Evolutionary conservation across 306 rosid genomes (phyloP).

Genomic region (Purshia tridentata): DNA sequence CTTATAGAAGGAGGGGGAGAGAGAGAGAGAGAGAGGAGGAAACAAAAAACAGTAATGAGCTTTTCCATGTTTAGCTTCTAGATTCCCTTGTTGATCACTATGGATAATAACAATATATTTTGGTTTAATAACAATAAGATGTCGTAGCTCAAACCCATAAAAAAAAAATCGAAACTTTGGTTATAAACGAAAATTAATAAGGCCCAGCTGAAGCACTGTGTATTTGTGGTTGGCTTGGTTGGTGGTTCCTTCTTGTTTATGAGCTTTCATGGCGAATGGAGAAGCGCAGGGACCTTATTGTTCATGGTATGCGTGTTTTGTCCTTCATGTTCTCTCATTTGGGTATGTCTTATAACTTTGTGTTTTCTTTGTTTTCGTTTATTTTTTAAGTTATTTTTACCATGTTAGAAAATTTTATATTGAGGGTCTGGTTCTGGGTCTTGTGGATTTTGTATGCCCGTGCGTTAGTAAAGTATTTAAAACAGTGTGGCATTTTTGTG

Average conservation of each 20-base stretch:
- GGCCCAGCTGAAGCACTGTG: slow-evolving; percentile 15
- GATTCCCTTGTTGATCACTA: neutral
- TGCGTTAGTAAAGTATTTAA: neutral
- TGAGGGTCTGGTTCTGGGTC: slow-evolving; percentile 11
- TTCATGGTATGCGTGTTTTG: slow-evolving; percentile 44
- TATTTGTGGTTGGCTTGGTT: neutral
- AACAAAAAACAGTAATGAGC: neutral
- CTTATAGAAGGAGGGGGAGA: too few species aligned
- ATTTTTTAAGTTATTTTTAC: neutral
- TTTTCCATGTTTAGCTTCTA: slow-evolving; percentile 20
- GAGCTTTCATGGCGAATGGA: slow-evolving; percentile 41
- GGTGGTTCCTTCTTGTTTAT: neutral
- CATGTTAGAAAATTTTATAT: neutral
- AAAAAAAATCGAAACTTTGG: neutral
- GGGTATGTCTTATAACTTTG: slow-evolving; percentile 10
- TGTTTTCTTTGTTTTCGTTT: neutral
- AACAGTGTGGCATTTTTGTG: neutral
- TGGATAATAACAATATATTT: slow-evolving; percentile 1
- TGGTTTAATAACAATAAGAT: neutral
- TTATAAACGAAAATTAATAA: neutral
- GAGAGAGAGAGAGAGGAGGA: neutral
- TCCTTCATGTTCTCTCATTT: slow-evolving; percentile 24
- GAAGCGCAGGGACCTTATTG: slow-evolving; percentile 21
- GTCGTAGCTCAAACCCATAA: neutral
- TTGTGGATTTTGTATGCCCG: neutral